Base-by-base conservation (phyloP, 768 basidiomycete genomes). In the Sporobolomyces phaffii region DNA sequence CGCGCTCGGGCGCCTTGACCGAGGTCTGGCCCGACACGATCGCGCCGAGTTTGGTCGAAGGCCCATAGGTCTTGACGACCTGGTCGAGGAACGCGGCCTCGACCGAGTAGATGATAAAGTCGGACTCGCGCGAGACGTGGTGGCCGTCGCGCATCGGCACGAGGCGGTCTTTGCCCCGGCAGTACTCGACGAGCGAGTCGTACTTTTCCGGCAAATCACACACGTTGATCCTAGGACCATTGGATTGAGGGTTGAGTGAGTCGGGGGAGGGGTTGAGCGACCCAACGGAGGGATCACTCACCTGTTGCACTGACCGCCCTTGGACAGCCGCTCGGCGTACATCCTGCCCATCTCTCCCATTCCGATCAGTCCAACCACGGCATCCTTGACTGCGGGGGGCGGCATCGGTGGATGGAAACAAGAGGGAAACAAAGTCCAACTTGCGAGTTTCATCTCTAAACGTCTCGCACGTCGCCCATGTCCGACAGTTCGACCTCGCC, bases 261-360 rank as follows among this genome's bases (percentile, higher is more conserved):
- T n/a, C n/a, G n/a, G n/a, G n/a, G n/a, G n/a, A n/a, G n/a, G n/a
- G n/a, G n/a, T n/a, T n/a, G n/a, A n/a, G n/a, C n/a, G n/a, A n/a
- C n/a, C 15, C 24, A n/a, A n/a, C 5, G 20, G 17, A 44, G 24
- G 38, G 14, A 28, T n/a, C n/a, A 76, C 81, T 65, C 68, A 91
- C 93, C 85, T 88, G 78, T 86, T 84, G 86, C 90, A 91, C 2
- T 38, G 49, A 10, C 94, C 92, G 14, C 87, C 91, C 9, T 81
- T 80, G 15, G 86, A 83, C 29, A 99, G 81, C n/a, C 80, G 76
- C 22, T 81, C 82, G 0, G 91, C 91, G 76, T 97, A 98, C 91
- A 98, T 91, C 75, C 80, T 81, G 3, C 94, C 94, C 94, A 98
- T 98, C 54, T 89, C 89, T 1, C 93, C 93, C 92, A 97, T 96